These are phyloP conservation scores for Theileria annulata DNA, from an alignment of 169 alveolate species.

Conservation along the genomic window DNA sequence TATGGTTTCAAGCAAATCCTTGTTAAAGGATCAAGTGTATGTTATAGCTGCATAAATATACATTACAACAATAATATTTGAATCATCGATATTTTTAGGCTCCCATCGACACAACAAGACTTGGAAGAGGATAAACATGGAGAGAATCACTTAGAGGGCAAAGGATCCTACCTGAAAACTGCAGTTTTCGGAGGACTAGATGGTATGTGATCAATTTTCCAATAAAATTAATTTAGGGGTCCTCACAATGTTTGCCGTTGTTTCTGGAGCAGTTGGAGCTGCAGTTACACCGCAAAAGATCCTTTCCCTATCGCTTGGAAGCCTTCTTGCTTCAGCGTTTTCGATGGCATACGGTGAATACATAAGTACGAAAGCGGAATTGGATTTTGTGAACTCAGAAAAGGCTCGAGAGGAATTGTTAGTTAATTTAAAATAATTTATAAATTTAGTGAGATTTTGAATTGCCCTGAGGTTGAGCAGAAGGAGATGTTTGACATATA, in stretches of 20 bases:
- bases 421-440: constrained; percentile 36
- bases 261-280: constrained; percentile 90
- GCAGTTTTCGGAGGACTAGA: constrained; percentile 89
- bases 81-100: background rate
- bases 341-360: constrained; percentile 90
- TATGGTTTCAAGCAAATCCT: constrained; percentile 13
- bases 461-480: constrained; percentile 88
- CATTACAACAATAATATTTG: background rate
- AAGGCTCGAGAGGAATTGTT: constrained; percentile 80
- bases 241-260: constrained; percentile 86
- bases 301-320: constrained; percentile 84
- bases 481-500: constrained; percentile 86
- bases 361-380: constrained; percentile 81
- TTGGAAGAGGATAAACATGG: constrained; percentile 15
- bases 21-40: background rate
- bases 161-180: constrained; percentile 79
- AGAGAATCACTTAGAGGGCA: constrained; percentile 53
- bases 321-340: constrained; percentile 87
- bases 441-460: constrained; percentile 82
- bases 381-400: constrained; percentile 78
- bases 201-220: constrained; percentile 52
- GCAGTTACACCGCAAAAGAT: constrained; percentile 83
- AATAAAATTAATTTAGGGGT: constrained; percentile 67
- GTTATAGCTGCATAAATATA: background rate
- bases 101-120: constrained; percentile 1